Conservation (phyloP, 1,284 basidiomycete species). For the Austroboletus olivaceoglutinosus region DNA sequence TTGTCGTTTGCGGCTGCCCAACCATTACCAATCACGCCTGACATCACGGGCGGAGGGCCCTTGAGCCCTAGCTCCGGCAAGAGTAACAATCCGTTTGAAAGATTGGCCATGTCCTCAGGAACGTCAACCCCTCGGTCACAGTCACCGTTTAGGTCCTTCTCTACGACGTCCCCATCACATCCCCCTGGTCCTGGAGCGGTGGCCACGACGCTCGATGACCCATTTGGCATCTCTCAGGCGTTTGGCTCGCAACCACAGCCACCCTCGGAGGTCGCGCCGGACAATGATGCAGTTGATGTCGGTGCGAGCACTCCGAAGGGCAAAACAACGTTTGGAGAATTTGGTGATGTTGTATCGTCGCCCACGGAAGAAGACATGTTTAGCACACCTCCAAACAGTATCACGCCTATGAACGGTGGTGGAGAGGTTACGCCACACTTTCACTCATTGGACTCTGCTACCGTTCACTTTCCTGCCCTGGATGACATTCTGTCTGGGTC, state of each 20-base stretch:
- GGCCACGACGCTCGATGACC: slow-evolving; percentile 39
- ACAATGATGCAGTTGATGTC: slow-evolving; percentile 24
- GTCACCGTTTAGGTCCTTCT: slow-evolving; percentile 56
- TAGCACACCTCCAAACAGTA: slow-evolving; percentile 56
- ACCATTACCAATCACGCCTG: slow-evolving; percentile 70
- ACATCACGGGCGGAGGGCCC: slow-evolving; percentile 35
- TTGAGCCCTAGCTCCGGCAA: slow-evolving; percentile 47
- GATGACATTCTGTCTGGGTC: slow-evolving; percentile 35
- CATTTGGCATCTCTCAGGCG: slow-evolving; percentile 57
- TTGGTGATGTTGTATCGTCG: slow-evolving; percentile 26
- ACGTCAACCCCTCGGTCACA: slow-evolving; percentile 49
- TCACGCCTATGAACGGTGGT: slow-evolving; percentile 25
- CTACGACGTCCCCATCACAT: slow-evolving; percentile 36
- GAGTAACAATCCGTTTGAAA: slow-evolving; percentile 94
- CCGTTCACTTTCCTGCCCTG: slow-evolving; percentile 45
- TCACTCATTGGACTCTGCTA: slow-evolving; percentile 33
- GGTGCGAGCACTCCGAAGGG: slow-evolving; percentile 23
- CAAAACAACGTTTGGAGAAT: slow-evolving; percentile 10
- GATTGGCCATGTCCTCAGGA: slow-evolving; percentile 53
- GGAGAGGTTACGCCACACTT: slow-evolving; percentile 21
- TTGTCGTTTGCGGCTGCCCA: slow-evolving; percentile 63
- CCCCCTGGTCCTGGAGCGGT: slow-evolving; percentile 25
- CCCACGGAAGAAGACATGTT: slow-evolving; percentile 55
- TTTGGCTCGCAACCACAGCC: slow-evolving; percentile 30
- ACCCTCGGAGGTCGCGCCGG: slow-evolving; percentile 21